phyloP scores from a whole-genome alignment of 495 filamentous ascomycete species.

The Hypoxylon crocopeplum region DNA sequence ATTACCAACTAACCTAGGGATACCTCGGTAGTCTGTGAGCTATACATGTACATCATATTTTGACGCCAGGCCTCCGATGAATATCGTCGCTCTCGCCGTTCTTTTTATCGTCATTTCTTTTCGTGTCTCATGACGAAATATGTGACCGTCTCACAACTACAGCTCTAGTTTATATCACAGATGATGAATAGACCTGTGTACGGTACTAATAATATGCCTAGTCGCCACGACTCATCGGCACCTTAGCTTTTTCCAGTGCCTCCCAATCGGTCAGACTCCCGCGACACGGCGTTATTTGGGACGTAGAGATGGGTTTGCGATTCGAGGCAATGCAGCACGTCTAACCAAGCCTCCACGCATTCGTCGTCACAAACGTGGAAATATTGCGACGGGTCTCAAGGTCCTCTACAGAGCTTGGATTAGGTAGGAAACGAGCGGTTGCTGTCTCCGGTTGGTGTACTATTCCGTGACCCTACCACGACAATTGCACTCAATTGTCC shows the following conservation, averaged over 20 bases:
- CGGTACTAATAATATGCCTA: neutral
- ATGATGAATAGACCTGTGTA: neutral
- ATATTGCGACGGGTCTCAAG: no score
- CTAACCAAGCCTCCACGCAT: conserved; percentile 4
- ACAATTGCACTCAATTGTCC: no score
- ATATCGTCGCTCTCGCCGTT: conserved; percentile 9
- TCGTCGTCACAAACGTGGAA: no score
- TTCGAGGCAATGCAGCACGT: neutral
- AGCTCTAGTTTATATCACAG: neutral
- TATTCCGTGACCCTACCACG: no score
- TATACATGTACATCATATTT: conserved; percentile 17
- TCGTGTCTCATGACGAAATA: conserved; percentile 23
- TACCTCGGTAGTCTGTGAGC: neutral
- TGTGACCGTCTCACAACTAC: conserved; percentile 2
- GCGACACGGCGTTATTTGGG: neutral
- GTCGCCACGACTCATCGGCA: neutral
- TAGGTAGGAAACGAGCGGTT: no score
- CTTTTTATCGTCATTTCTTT: neutral
- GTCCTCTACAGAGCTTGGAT: no score
- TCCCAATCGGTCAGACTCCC: neutral
- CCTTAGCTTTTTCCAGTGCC: neutral
- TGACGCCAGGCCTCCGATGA: conserved; percentile 10
- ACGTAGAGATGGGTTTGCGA: neutral
- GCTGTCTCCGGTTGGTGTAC: no score
- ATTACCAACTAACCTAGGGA: neutral